phyloP scores from a whole-genome alignment of 2,329 filamentous ascomycete genomes.

The Clarireedia monteithiana region DNA sequence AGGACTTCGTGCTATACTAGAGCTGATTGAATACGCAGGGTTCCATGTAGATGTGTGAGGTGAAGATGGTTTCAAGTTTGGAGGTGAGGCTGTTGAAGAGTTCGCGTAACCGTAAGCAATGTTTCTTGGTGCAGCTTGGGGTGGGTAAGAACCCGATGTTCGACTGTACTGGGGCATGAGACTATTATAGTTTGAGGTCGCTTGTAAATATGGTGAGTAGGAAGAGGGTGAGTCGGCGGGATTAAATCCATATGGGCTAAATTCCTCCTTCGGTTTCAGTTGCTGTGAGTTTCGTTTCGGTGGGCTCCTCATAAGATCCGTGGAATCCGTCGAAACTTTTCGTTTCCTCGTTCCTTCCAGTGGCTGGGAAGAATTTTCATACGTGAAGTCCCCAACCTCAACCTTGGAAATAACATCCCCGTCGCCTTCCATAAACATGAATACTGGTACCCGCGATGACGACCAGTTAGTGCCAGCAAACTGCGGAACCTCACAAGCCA shows the following conservation, averaged over 20 bases:
- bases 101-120: slow-evolving; percentile 35
- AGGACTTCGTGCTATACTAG: slow-evolving; percentile 35
- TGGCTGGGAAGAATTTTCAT: slow-evolving; percentile 37
- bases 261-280: slow-evolving; percentile 38
- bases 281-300: slow-evolving; percentile 40
- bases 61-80: slow-evolving; percentile 39
- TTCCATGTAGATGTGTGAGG: slow-evolving; percentile 40
- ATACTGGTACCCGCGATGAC: slow-evolving; percentile 49
- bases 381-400: slow-evolving; percentile 55
- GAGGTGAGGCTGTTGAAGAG: slow-evolving; percentile 33
- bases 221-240: slow-evolving; percentile 37
- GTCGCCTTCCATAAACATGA: slow-evolving; percentile 50
- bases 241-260: slow-evolving; percentile 50
- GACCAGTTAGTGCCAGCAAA: slow-evolving; percentile 48
- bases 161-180: slow-evolving; percentile 31
- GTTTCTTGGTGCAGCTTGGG: slow-evolving; percentile 33
- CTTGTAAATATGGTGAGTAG: slow-evolving; percentile 43
- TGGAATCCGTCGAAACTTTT: slow-evolving; percentile 44
- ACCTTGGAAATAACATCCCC: slow-evolving; percentile 42
- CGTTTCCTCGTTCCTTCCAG: slow-evolving; percentile 44
- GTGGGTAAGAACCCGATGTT: slow-evolving; percentile 28
- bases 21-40: slow-evolving; percentile 37
- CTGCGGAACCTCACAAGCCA: slow-evolving; percentile 65
- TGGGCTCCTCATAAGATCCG: slow-evolving; percentile 38
- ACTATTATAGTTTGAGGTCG: slow-evolving; percentile 36